phyloP scores from a whole-genome alignment of 805 yeast species.

The Suhomyces kilbournensis region DNA sequence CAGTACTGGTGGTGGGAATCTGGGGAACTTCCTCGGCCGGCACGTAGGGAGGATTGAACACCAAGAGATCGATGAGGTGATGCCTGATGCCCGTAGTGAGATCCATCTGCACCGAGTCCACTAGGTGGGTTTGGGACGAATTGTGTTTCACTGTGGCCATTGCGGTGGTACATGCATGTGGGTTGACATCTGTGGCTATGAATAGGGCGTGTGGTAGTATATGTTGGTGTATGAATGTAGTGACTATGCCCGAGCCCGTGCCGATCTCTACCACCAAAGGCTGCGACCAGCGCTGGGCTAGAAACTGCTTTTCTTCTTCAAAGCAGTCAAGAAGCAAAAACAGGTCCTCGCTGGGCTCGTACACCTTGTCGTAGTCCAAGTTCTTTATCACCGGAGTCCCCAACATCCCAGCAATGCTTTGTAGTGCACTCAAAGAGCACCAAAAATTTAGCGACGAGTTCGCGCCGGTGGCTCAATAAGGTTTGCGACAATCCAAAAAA shows the following conservation, averaged over 20 bases:
- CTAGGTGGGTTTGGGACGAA: constrained; percentile 8
- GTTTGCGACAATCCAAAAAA: background rate
- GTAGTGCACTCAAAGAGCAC: background rate
- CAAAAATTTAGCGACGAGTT: background rate
- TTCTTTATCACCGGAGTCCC: constrained; percentile 67
- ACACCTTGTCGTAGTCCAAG: constrained; percentile 68
- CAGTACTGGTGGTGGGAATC: constrained; percentile 45
- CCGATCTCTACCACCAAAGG: constrained; percentile 83
- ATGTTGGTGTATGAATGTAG: constrained; percentile 66
- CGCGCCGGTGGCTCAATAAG: background rate
- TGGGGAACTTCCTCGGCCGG: constrained; percentile 78
- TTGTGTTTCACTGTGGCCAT: constrained; percentile 21
- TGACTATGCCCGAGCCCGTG: constrained; percentile 86
- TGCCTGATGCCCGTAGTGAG: constrained; percentile 50
- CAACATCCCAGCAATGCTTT: constrained; percentile 34
- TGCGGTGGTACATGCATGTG: constrained; percentile 61
- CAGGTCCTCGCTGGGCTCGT: constrained; percentile 95
- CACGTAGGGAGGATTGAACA: constrained; percentile 96
- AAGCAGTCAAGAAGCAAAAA: constrained; percentile 78
- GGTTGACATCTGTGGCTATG: constrained; percentile 77
- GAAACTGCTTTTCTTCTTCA: constrained; percentile 51
- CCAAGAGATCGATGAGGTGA: constrained; percentile 59
- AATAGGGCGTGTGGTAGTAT: constrained; percentile 52
- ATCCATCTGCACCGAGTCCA: constrained; percentile 49
- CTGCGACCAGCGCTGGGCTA: constrained; percentile 19